Evolutionary conservation across 2,329 filamentous ascomycete genomes (phyloP), one percentile per base, ranked within the genome.

Genomic region (Blastomyces percursus): DNA sequence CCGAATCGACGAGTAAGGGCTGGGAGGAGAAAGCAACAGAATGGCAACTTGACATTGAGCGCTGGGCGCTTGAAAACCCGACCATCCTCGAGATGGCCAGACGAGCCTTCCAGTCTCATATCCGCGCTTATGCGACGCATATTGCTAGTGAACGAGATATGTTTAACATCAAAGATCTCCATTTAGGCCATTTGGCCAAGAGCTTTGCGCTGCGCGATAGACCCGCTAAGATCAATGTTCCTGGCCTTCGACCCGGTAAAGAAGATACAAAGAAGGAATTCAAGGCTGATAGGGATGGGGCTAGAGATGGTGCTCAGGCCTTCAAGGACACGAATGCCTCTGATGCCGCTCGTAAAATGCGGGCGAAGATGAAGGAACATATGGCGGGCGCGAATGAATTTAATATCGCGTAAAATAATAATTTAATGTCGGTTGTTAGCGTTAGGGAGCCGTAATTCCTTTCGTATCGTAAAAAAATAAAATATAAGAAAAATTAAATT

Each of bases 101-200:
- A 24, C 86, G 90, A 67, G 94, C 88, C 0, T 99, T 90, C 78
- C 91, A 95, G 72, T 94, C 90, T 59, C 92, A 97, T 71, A 87
- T 99, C 61, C 84, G 94, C 61, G 94, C 94, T 0, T 99, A 99
- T 73, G 91, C 94, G 2, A 99, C 94, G 0, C 94, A 99, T 75
- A 84, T 93, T 35, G 87, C 89, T 38, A 86, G 87, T 52, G 94
- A 99, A 77, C 83, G 94, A 60, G 80, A 80, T 60, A 92, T 89
- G 72, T 99, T 99, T 74, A 90, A 97, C 74, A 95, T 96, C 75
- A 91, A 90, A 64, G 85, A 90, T 70, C 78, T 99, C 56, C 94
- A 99, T 74, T 78, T 97, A 8, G 94, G 94, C 2, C 94, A 99
- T 79, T 79, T 94, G 67, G 93, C 93, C 8, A 99, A 99, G 80